Base-by-base conservation (phyloP, 768 basidiomycete species). In the Heimioporus sp. region DNA sequence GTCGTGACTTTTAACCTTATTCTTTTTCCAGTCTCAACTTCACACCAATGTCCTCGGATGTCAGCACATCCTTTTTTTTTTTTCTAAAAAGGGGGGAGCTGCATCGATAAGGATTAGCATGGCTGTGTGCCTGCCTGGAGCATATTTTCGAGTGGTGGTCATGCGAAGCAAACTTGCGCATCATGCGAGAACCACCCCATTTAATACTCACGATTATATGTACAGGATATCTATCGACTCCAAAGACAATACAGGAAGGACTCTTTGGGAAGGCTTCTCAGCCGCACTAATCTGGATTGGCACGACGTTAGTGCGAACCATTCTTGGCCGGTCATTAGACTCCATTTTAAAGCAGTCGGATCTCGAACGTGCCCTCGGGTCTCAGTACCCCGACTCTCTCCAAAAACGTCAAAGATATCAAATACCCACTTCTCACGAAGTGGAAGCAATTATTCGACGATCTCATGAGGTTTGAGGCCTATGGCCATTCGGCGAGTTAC, bases 21-120 rank as follows among this genome's bases (percentile, higher is more conserved):
- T 56, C 40, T 56, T 47, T 32, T 50, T 47, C 40, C 28, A 46
- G 49, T n/a, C 46, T 39, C 50, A 15, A 37, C 38, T 38, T 42
- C 40, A 41, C 36, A 45, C 46, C 13, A 3, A 50, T 61, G 54
- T 61, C 54, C 62, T 64, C 62, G 64, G 64, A 55, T 20, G 49
- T 57, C 47, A 42, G 34, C n/a, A 24, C 17, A 38, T 5, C 15
- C 28, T 40, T 11, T 20, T 37, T 21, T 1, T 42, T 58, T 44
- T 58, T 47, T 5, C 2, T 6, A 40, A 59, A 71, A 56, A 9
- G 39, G 35, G 59, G 3, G 60, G 62, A 59, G 60, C 36, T 12
- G 51, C 57, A 71, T 70, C 69, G 68, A 69, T 69, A 64, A 69
- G 60, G 44, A 51, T 55, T 47, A 47, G 51, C 54, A 46, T 41